Conservation (phyloP, 352 stramenopile genomes). For the Globisporangium rhizosaccharum region DNA sequence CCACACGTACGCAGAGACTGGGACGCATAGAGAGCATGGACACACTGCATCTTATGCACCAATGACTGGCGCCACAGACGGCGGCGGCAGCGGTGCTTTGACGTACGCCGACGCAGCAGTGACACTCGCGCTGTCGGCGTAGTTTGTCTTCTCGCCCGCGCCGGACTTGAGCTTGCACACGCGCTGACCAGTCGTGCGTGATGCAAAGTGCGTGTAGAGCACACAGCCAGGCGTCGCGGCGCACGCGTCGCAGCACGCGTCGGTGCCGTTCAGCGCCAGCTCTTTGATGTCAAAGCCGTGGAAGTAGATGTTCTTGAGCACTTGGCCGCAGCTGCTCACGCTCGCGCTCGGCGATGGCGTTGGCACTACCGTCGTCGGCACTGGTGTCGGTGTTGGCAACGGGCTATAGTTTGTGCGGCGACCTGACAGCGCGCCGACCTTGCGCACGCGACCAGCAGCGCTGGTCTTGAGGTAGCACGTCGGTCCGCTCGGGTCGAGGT, state of each 20-base stretch:
- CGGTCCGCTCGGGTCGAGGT: conserved; percentile 5
- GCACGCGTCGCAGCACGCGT: conserved; percentile 8
- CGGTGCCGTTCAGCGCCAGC: conserved; percentile 1
- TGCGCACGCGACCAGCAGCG: background rate
- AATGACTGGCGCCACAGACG: background rate
- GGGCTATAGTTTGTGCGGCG: background rate
- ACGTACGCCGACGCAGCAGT: conserved; percentile 6
- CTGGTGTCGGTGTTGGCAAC: background rate
- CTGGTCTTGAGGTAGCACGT: conserved; percentile 29
- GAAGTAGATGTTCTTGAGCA: conserved; percentile 11
- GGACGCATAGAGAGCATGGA: too few relatives aligned
- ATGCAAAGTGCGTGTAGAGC: conserved; percentile 9
- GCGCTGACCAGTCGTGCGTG: conserved; percentile 1
- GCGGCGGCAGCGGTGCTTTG: background rate
- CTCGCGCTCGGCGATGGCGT: background rate
- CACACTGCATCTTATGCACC: too few relatives aligned
- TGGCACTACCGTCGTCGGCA: background rate
- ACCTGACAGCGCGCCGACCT: conserved; percentile 4
- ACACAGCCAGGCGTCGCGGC: conserved; percentile 1
- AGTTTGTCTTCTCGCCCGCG: conserved; percentile 10
- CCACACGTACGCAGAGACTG: too few relatives aligned
- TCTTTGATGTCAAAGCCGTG: conserved; percentile 9
- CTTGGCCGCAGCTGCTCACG: background rate
- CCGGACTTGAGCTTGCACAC: conserved; percentile 6
- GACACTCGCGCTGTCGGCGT: conserved; percentile 9